These are phyloP conservation scores for Eimeria mitis DNA, from an alignment of 169 alveolate species.

Conservation along the genomic window DNA sequence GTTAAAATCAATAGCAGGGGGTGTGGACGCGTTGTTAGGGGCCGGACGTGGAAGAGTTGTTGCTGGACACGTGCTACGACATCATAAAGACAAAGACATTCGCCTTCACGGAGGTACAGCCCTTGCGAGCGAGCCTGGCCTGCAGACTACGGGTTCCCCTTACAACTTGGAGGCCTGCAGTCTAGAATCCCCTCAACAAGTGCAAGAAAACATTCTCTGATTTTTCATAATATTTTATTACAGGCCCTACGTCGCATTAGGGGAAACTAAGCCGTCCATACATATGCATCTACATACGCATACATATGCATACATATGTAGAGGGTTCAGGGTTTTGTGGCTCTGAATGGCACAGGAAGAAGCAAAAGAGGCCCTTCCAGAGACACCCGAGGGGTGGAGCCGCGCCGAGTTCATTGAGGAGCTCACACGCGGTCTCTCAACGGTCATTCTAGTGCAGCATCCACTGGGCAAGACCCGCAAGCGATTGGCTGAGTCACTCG, in stretches of 20 bases:
- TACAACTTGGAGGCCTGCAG: too few relatives aligned
- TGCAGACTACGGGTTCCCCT: too few relatives aligned
- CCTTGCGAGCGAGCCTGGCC: too few relatives aligned
- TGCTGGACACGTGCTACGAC: conserved; percentile 66
- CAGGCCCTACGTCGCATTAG: too few relatives aligned
- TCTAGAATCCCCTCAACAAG: too few relatives aligned
- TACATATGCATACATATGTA: not conserved
- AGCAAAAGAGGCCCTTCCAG: conserved; percentile 20
- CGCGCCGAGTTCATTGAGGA: conserved; percentile 1
- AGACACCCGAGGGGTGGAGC: conserved; percentile 44
- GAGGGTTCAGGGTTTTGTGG: conserved; percentile 11
- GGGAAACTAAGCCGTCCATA: too few relatives aligned
- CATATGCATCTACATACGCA: too few relatives aligned
- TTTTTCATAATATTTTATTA: too few relatives aligned
- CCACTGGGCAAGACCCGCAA: conserved; percentile 60
- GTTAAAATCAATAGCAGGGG: not conserved
- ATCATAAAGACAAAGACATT: conserved; percentile 32
- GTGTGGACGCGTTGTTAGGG: conserved; percentile 30
- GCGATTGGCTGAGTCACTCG: conserved; percentile 36
- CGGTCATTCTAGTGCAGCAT: conserved; percentile 39
- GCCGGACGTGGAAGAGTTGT: conserved; percentile 33
- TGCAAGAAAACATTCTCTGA: too few relatives aligned
- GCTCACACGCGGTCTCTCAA: conserved; percentile 14
- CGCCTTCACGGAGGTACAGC: conserved; percentile 67
- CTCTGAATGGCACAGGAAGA: conserved; percentile 31